These are phyloP conservation scores for Lasiosphaeria hispida DNA, from an alignment of 495 filamentous ascomycete species.

Conservation along the genomic window DNA sequence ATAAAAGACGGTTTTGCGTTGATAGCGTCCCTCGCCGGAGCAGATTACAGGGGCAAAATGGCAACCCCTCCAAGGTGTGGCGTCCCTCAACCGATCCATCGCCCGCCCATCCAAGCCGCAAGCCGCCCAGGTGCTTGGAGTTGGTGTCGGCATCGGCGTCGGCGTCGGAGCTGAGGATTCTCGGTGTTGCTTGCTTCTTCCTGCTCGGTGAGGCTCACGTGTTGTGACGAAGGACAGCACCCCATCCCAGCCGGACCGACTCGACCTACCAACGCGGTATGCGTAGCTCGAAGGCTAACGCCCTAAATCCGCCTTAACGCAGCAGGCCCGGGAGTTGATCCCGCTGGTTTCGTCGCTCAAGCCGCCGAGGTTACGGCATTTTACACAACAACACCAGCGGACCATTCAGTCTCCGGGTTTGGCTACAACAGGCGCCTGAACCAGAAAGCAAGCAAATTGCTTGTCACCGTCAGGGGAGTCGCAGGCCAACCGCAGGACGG, in stretches of 20 bases:
- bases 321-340: not conserved
- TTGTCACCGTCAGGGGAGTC: not conserved
- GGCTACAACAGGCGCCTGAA: not conserved
- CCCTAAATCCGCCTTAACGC: no score
- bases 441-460: constrained; percentile 3
- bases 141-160: not conserved
- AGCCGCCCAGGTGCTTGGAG: no score
- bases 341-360: not conserved
- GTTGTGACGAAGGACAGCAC: not conserved
- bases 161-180: not conserved
- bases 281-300: no score
- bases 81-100: constrained; percentile 6
- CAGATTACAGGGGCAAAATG: not conserved
- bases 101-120: no score
- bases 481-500: not conserved
- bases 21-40: not conserved
- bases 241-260: not conserved
- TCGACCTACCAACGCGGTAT: no score
- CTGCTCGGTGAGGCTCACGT: constrained; percentile 10
- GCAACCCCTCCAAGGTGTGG: constrained; percentile 3
- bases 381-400: no score
- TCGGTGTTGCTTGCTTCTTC: not conserved
- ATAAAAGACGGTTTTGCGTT: constrained; percentile 8
- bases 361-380: not conserved
- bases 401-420: not conserved